Base-by-base conservation (phyloP, 2,329 filamentous ascomycete species). In the Aspergillus phoenicis region DNA sequence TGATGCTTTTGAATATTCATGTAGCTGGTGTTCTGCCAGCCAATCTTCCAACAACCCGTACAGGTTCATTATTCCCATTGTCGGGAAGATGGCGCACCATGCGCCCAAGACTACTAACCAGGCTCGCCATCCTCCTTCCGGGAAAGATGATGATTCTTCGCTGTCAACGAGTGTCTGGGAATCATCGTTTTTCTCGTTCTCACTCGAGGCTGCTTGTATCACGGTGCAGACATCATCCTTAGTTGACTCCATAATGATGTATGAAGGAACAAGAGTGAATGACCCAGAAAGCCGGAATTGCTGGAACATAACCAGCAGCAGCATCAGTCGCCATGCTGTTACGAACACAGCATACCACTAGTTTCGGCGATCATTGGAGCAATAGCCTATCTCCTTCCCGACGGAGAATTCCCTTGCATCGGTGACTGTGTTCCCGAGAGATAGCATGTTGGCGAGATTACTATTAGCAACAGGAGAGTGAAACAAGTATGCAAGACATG, bases 21-120 rank as follows among this genome's bases (percentile, higher is more conserved):
- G 57, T 24, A 77, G 63, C 30, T 76, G 72, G 57, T 77, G 62
- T 3, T 66, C 59, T 20, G 63, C 63, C 4, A 74, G 57, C 69
- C 70, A 77, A 1, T 71, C 70, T 36, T 75, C 70, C 1, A 78
- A 62, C 13, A 74, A 66, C 4, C 72, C 73, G 8, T 71, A 63
- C 17, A 69, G 71, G 51, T 75, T 77, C 51, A 74, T 63, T 30
- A 76, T 49, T 2, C 76, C 77, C 62, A 78, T 75, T 15, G 70
- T 69, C 11, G 71, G 70, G 17, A 75, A 62, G 59, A 77, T 69
- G 20, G 68, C 70, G 64, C 71, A 76, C 64, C 70, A 77, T 3
- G 74, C 71, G 1, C 77, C 77, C 0, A 75, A 58, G 2, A 78
- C 76, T 1, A 77, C 74, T 1, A 70, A 60, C 78, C 78, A 80